Base-by-base conservation (phyloP, 768 basidiomycete species). In the Leucosporidium yakuticum region DNA sequence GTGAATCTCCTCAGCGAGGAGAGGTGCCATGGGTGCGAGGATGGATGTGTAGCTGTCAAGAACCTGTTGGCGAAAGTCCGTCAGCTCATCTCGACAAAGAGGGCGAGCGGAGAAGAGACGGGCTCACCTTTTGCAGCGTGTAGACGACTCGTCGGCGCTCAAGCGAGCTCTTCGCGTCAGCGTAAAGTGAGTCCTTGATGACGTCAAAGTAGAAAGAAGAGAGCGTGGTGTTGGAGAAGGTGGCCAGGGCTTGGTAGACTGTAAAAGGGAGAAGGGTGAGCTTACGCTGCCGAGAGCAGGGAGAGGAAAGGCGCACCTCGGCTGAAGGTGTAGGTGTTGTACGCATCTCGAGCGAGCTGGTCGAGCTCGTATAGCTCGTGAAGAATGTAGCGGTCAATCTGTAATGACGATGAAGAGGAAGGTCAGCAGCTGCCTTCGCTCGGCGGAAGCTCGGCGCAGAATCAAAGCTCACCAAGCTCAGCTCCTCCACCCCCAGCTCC, bases 151-250 rank as follows among this genome's bases (percentile, higher is more conserved):
- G 84, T 59, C 84, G 81, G 20, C 95, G 85, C 51, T 85, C 82
- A 4, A 77, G 73, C 67, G 84, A 83, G 27, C 81, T 73, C 4
- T 79, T 63, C 14, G 80, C 76, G 73, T 89, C 83, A 44, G 90
- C 89, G 75, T 99, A 97, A 15, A 99, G 80, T 55, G 84, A 83
- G 77, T 98, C 95, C 62, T 96, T 96, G 44, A 86, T 89, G 59
- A 90, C 86, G 75, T 94, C 92, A 70, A 97, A 90, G 79, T 97
- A 98, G 39, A 95, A 80, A 0, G 91, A 87, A 0, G 95, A 97
- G 27, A 97, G 82, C 0, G 88, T 90, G 67, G 86, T 83, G 74
- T 91, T 91, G 34, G 86, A 84, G 71, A 96, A 97, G 70, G 87
- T 85, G 49, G 83, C 84, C 19, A 95, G 78, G 14, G 88, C 81